phyloP scores from a whole-genome alignment of 1,284 basidiomycete species.

The Apiotrichum montevideense region DNA sequence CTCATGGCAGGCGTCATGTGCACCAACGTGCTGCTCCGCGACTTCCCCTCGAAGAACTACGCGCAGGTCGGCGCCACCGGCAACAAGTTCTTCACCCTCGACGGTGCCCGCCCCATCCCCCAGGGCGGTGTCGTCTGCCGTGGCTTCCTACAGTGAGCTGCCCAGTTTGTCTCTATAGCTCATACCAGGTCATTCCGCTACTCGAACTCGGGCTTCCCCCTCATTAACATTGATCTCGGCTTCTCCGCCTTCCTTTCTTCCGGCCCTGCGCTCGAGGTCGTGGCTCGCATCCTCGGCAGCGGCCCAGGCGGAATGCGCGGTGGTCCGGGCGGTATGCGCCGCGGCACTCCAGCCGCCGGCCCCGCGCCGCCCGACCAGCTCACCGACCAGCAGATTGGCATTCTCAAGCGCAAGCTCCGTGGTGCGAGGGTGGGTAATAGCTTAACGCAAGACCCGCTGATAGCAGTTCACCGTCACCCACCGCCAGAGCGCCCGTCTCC shows the following conservation, averaged over 20 bases:
- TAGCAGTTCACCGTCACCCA: constrained; percentile 34
- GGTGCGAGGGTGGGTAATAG: constrained; percentile 26
- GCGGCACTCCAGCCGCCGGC: too few species aligned
- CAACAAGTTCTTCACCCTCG: constrained; percentile 38
- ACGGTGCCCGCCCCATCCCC: constrained; percentile 27
- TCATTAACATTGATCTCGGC: constrained; percentile 39
- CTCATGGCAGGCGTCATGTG: constrained; percentile 28
- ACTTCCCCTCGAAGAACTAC: constrained; percentile 34
- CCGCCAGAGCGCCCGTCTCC: constrained; percentile 29
- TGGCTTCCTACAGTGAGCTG: constrained; percentile 41
- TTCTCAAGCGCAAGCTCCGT: constrained; percentile 32
- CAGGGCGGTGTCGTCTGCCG: constrained; percentile 38
- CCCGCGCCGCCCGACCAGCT: constrained; percentile 17
- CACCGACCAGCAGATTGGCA: constrained; percentile 12
- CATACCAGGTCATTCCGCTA: constrained; percentile 35
- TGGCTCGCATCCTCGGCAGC: constrained; percentile 27
- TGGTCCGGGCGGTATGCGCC: constrained; percentile 1
- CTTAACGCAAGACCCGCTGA: too few species aligned
- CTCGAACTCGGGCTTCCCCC: constrained; percentile 28
- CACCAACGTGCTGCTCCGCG: constrained; percentile 39
- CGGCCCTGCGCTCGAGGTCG: constrained; percentile 38
- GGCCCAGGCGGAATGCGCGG: constrained; percentile 12
- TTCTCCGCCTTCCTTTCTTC: constrained; percentile 42
- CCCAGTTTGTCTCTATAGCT: too few species aligned
- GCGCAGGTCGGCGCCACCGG: constrained; percentile 38